phyloP scores from a whole-genome alignment of 2,329 filamentous ascomycete species.

The Lecanosticta acicola region DNA sequence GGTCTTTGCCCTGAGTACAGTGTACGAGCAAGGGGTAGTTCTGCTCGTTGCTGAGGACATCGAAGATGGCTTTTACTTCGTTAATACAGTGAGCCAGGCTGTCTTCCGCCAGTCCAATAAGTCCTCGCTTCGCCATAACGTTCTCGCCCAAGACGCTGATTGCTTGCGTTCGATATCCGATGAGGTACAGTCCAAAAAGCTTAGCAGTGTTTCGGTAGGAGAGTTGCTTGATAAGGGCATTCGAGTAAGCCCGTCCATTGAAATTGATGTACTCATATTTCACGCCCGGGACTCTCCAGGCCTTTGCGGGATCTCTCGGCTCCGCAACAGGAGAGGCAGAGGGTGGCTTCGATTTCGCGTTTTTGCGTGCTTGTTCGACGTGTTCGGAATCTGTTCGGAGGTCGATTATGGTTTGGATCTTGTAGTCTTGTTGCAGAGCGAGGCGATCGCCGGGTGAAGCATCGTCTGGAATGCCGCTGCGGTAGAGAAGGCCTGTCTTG shows the following conservation, averaged over 20 bases:
- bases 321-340: conserved; percentile 46
- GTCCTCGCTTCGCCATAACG: conserved; percentile 66
- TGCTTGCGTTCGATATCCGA: conserved; percentile 64
- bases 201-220: conserved; percentile 61
- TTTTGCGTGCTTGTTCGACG: conserved; percentile 49
- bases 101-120: conserved; percentile 63
- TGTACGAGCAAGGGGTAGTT: conserved; percentile 66
- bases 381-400: conserved; percentile 62
- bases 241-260: conserved; percentile 66
- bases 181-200: conserved; percentile 56
- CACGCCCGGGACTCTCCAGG: conserved; percentile 56
- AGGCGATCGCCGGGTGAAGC: conserved; percentile 61
- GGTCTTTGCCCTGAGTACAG: conserved; percentile 86
- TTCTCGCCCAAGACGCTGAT: conserved; percentile 63
- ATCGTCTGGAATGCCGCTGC: conserved; percentile 52
- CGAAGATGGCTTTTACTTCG: conserved; percentile 54
- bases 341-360: conserved; percentile 43
- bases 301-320: conserved; percentile 32
- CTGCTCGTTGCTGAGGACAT: conserved; percentile 42
- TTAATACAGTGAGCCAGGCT: conserved; percentile 62
- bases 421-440: conserved; percentile 54
- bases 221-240: conserved; percentile 60
- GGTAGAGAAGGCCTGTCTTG: conserved; percentile 22
- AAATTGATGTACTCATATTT: conserved; percentile 64
- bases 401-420: conserved; percentile 70